Percentiles rank a stretch among this genome's conserved stretches.
Conservation (phyloP, 805 yeast species). For the Kockiozyma suomiensis region DNA sequence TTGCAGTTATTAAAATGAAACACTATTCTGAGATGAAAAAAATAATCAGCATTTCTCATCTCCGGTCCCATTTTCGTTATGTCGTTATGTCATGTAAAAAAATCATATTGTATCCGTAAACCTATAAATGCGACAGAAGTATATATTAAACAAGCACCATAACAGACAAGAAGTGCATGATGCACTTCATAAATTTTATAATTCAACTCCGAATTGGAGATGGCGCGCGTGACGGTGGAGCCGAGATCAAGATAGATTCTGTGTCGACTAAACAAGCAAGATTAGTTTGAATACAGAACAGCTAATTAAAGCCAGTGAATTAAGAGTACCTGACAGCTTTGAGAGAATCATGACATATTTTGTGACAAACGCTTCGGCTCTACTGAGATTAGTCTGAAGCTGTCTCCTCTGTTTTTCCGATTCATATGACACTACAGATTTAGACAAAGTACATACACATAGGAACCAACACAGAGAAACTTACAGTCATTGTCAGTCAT, state of each 20-base stretch:
- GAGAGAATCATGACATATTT: constrained; percentile 13
- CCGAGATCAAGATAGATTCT: constrained; percentile 7
- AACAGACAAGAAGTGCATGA: no score
- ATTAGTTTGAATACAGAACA: no score
- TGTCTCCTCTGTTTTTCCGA: background rate
- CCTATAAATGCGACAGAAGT: no score
- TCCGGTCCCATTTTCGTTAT: no score
- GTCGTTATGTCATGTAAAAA: no score
- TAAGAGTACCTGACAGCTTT: constrained; percentile 17
- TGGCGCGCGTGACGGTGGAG: constrained; percentile 13
- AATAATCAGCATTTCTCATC: no score
- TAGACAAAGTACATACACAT: background rate
- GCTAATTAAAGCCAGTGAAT: no score
- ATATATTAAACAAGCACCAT: no score
- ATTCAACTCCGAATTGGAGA: constrained; percentile 3
- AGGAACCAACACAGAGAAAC: background rate
- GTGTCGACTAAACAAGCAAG: constrained; percentile 20
- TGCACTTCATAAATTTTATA: no score
- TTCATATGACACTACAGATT: background rate
- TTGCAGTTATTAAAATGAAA: no score
- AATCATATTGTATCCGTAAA: no score
- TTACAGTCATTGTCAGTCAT: background rate
- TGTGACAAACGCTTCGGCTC: constrained; percentile 25
- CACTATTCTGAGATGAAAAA: no score
- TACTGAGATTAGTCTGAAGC: constrained; percentile 13